Percentiles rank a stretch among this genome's conserved stretches.
These are phyloP conservation scores for Fusarium continuum DNA, from an alignment of 2,329 filamentous ascomycete genomes.

Conservation along the genomic window DNA sequence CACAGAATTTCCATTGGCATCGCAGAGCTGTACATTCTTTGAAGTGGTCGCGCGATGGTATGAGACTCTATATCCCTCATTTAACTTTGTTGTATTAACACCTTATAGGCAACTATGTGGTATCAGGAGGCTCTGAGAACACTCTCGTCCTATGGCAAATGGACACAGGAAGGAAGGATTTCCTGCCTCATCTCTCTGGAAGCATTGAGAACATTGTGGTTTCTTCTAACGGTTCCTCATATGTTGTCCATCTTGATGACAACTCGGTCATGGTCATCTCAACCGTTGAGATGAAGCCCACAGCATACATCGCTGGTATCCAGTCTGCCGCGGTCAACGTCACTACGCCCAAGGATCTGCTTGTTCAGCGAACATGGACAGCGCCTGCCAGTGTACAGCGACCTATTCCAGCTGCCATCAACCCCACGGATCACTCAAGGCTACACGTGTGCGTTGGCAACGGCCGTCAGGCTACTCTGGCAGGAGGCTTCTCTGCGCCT, in stretches of 20 bases:
- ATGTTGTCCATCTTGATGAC: slow-evolving; percentile 86
- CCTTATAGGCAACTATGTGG: slow-evolving; percentile 81
- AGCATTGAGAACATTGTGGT: slow-evolving; percentile 86
- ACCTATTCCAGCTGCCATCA: slow-evolving; percentile 68
- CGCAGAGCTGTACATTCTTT: slow-evolving; percentile 81
- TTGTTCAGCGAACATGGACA: slow-evolving; percentile 62
- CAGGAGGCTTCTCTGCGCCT: slow-evolving; percentile 62
- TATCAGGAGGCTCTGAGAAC: slow-evolving; percentile 92
- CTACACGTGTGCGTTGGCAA: slow-evolving; percentile 75
- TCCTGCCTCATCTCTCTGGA: slow-evolving; percentile 88
- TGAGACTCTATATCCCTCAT: background rate
- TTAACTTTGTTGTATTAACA: slow-evolving; percentile 43
- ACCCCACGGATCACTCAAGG: slow-evolving; percentile 68
- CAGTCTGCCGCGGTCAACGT: slow-evolving; percentile 69
- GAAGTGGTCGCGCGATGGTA: slow-evolving; percentile 94
- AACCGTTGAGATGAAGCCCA: slow-evolving; percentile 87
- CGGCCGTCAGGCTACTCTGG: slow-evolving; percentile 64
- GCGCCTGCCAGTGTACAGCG: slow-evolving; percentile 55
- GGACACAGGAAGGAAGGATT: slow-evolving; percentile 83
- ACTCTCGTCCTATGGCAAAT: slow-evolving; percentile 93
- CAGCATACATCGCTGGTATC: slow-evolving; percentile 83
- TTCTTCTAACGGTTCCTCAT: slow-evolving; percentile 80
- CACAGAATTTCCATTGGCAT: slow-evolving; percentile 89
- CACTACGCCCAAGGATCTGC: slow-evolving; percentile 60
- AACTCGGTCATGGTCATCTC: slow-evolving; percentile 93